Base-by-base conservation (phyloP, 2,329 filamentous ascomycete genomes). In the Aspergillus novofumigatus region DNA sequence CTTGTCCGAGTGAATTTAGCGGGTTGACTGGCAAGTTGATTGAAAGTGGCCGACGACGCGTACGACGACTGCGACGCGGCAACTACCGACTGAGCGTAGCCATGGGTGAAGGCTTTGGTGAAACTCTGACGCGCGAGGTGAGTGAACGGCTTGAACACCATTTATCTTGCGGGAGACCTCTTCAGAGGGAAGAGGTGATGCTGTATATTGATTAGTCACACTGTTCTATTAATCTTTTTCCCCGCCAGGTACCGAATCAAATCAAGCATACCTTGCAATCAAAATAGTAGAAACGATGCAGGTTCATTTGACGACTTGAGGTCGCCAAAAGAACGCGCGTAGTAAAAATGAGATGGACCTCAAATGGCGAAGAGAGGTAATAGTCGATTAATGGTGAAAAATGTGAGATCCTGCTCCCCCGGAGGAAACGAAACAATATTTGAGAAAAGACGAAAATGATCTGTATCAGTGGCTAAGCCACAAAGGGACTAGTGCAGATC, bases 11-110 rank as follows among this genome's bases (percentile, higher is more conserved):
- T 78, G 69, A 81, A 79, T 68, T 82, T 80, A 61, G 76, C 77
- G 57, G 79, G 75, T 55, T 80, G 77, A 57, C 75, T 77, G 58
- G 78, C 75, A 68, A 86, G 78, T 45, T 81, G 77, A 61, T 80
- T 81, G 57, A 85, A 77, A 56, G 81, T 82, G 65, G 82, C 81
- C 62, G 84, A 81, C 45, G 91, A 73, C 80, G 86, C 83, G 87
- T 91, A 84, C 82, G 85, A 83, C 80, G 89, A 87, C 83, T 96
- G 92, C 63, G 91, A 91, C 69, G 92, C 93, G 72, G 94, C 94
- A 79, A 99, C 92, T 78, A 97, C 89, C 62, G 92, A 96, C 77
- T 97, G 93, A 69, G 92, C 92, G 84, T 97, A 97, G 79, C 93
- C 93, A 85, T 97, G 91, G 76, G 91, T 93, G 77, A 97, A 89